Base-by-base conservation (phyloP, 2,329 filamentous ascomycete species). In the Colletotrichum sp. region DNA sequence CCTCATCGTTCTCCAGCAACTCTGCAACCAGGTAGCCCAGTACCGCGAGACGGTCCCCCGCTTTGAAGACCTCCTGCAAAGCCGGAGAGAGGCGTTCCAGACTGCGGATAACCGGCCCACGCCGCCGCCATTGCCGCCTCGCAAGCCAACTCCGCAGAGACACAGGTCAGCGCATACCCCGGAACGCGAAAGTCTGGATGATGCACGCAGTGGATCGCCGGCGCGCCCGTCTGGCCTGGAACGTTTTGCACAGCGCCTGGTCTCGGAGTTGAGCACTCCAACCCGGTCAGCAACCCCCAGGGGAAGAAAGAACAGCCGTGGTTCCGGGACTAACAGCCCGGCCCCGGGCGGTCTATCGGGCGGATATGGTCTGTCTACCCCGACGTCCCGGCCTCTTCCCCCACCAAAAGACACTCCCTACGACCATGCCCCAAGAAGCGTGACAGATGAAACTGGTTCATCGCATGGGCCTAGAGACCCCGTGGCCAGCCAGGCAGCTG, bases 1-100 rank as follows among this genome's bases (percentile, higher is more conserved):
- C 6, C 87, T 94, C 16, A 83, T 83, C 2, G 86, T 93, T 26
- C 83, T 96, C 1, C 89, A 92, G 77, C 85, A 83, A 8, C 87
- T 96, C 1, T 89, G 91, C 13, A 88, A 91, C 28, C 92, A 95
- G 81, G 89, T 94, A 15, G 84, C 87, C 16, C 85, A 86, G 2
- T 95, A 93, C 86, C 90, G 92, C 69, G 86, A 87, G 63, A 90
- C 91, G 8, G 89, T 96, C 8, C 91, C 93, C 0, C 91, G 94
- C 48, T 96, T 96, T 81, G 93, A 95, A 67, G 92, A 94, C 48
- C 87, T 96, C 4, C 86, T 96, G 6, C 93, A 89, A 84, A 92
- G 90, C 83, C 92, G 88, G 15, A 91, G 92, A 7, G 90, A 92
- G 77, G 92, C 90, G 1, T 94, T 93, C 79, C 90, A 91, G 79